Percentiles rank a stretch among this genome's conserved stretches.
Evolutionary conservation across 352 stramenopile genomes (phyloP).

Genomic region (Elongisporangium anandrum): DNA sequence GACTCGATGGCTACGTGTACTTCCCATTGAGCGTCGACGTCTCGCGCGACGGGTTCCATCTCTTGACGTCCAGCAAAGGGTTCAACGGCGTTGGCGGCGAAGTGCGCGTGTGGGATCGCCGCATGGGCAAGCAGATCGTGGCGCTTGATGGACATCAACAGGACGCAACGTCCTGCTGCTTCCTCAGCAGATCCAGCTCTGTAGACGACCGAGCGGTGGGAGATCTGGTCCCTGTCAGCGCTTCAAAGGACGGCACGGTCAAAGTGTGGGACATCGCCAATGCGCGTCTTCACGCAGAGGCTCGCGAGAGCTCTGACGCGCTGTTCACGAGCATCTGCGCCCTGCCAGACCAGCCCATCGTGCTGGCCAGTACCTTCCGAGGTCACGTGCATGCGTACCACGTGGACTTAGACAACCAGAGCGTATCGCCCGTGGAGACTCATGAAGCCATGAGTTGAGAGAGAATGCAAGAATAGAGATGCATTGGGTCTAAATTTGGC

Average conservation of each 20-base stretch:
- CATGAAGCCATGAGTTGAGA: conserved; percentile 18
- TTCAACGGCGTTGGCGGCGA: conserved; percentile 82
- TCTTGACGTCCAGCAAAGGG: conserved; percentile 83
- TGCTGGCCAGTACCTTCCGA: conserved; percentile 59
- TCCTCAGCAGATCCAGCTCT: conserved; percentile 21
- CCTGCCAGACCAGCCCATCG: conserved; percentile 13
- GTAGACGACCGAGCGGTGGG: not conserved
- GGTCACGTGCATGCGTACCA: conserved; percentile 41
- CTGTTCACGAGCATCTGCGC: conserved; percentile 70
- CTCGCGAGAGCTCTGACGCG: conserved; percentile 26
- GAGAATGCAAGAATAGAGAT: conserved; percentile 1
- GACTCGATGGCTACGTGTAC: conserved; percentile 70
- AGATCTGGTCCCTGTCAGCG: conserved; percentile 42
- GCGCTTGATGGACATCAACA: conserved; percentile 69
- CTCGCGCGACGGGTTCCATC: conserved; percentile 40
- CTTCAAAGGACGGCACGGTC: conserved; percentile 77
- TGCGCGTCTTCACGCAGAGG: conserved; percentile 29
- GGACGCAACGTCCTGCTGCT: conserved; percentile 71
- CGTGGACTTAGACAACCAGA: conserved; percentile 15
- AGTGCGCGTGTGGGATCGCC: conserved; percentile 75
- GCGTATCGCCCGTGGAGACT: conserved; percentile 6
- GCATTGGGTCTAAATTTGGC: not conserved
- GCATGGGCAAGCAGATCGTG: conserved; percentile 47
- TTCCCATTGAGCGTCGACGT: conserved; percentile 70
- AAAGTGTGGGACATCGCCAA: conserved; percentile 59